Conservation (phyloP, 106 monocot species). For the Ottelia alismoides region DNA sequence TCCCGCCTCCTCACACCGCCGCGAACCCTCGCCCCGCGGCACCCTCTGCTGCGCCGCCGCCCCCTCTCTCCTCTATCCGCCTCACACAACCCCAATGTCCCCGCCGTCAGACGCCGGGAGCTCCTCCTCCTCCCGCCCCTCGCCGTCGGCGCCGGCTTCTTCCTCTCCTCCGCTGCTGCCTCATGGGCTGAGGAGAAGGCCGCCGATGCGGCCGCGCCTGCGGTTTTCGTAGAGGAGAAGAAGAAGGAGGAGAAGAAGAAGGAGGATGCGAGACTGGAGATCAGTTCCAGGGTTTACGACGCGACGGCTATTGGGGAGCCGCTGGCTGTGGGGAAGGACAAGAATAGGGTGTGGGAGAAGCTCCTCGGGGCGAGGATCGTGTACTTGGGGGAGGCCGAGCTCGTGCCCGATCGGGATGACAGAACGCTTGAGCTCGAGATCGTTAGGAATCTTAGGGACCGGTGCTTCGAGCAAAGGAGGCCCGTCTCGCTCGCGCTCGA, state of each 20-base stretch:
- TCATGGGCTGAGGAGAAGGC: conserved; percentile 25
- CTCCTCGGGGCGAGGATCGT: conserved; percentile 59
- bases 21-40: conserved; percentile 6
- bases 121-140: conserved; percentile 47
- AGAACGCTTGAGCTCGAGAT: conserved; percentile 80
- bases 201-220: conserved; percentile 1
- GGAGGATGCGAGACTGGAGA: conserved; percentile 16
- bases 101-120: conserved; percentile 21
- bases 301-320: conserved; percentile 89
- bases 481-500: conserved; percentile 68
- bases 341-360: conserved; percentile 85
- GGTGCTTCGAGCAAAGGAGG: conserved; percentile 55
- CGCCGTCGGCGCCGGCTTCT: conserved; percentile 16
- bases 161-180: conserved; percentile 16
- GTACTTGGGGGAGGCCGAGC: conserved; percentile 87
- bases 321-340: conserved; percentile 73
- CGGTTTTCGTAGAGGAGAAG: no score
- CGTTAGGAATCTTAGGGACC: conserved; percentile 41
- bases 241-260: conserved; percentile 13
- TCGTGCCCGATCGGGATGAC: conserved; percentile 74
- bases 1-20: conserved; percentile 2
- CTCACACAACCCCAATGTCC: neutral
- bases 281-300: conserved; percentile 65
- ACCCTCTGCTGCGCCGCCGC: neutral
- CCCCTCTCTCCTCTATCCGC: neutral